Conservation (phyloP, 345 rosid genomes). For the Brassica rapa region DNA sequence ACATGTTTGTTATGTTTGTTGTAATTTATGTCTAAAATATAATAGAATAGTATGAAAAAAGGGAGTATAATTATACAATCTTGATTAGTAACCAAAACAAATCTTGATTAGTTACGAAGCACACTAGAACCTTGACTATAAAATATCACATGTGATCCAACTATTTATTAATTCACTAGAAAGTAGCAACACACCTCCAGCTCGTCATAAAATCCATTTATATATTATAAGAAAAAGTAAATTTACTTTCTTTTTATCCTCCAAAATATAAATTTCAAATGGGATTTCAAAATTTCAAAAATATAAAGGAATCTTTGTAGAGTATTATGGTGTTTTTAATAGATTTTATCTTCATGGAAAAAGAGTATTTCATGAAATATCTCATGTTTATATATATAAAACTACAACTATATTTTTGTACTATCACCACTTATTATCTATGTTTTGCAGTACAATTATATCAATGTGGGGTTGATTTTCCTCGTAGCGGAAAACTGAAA, state of each 20-base stretch:
- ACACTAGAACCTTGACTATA: not conserved
- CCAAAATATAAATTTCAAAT: not conserved
- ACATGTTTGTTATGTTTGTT: no score
- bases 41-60: not conserved
- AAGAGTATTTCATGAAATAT: not conserved
- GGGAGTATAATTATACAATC: not conserved
- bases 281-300: not conserved
- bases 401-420: not conserved
- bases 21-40: not conserved
- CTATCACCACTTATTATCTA: not conserved
- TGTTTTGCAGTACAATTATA: constrained; percentile 6
- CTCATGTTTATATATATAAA: not conserved
- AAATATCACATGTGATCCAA: constrained; percentile 18
- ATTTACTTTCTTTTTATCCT: not conserved
- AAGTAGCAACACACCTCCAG: constrained; percentile 7
- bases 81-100: not conserved
- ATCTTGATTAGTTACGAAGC: constrained; percentile 5
- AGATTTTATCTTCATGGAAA: not conserved
- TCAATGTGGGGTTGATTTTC: constrained; percentile 7
- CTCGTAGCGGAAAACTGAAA: not conserved
- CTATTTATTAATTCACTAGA: not conserved
- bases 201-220: not conserved
- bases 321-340: not conserved
- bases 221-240: not conserved
- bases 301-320: not conserved